phyloP scores from a whole-genome alignment of 2,329 filamentous ascomycete species.

The Sporothrix globosa region DNA sequence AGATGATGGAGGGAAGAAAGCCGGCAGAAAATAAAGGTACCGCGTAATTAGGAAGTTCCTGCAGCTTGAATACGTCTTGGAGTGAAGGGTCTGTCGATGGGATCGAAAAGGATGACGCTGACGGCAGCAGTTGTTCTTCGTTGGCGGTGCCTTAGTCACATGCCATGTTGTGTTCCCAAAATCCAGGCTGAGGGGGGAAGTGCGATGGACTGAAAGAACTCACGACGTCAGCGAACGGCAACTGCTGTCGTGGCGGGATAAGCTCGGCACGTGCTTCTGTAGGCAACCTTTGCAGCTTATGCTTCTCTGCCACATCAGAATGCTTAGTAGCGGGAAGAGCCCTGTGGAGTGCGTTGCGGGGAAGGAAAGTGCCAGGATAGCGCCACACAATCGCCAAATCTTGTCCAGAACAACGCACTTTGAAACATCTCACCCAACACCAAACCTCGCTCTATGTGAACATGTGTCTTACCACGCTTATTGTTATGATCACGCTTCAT shows the following conservation, averaged over 20 bases:
- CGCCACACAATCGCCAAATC: background rate
- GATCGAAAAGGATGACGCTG: conserved; percentile 11
- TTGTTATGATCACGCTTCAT: too few species aligned
- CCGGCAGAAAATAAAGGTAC: background rate
- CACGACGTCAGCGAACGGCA: conserved; percentile 29
- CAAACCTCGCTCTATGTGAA: too few species aligned
- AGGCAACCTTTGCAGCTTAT: background rate
- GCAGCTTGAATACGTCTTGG: background rate
- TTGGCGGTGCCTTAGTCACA: conserved; percentile 29
- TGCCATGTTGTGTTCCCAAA: conserved; percentile 2
- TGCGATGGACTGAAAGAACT: background rate
- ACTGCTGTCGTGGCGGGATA: conserved; percentile 5
- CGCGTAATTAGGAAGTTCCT: background rate
- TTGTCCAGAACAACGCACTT: background rate
- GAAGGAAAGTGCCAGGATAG: conserved; percentile 1
- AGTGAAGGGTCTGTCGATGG: conserved; percentile 1
- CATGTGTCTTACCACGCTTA: background rate
- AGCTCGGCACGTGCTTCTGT: conserved; percentile 29
- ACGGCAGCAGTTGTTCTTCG: background rate
- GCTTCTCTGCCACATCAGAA: conserved; percentile 2
- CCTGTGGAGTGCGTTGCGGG: conserved; percentile 26
- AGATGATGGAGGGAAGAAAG: background rate
- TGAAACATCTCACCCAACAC: background rate
- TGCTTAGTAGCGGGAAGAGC: conserved; percentile 29
- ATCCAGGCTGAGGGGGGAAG: conserved; percentile 6